Conservation (phyloP, 2,329 filamentous ascomycete species). For the Eutypa lata region DNA sequence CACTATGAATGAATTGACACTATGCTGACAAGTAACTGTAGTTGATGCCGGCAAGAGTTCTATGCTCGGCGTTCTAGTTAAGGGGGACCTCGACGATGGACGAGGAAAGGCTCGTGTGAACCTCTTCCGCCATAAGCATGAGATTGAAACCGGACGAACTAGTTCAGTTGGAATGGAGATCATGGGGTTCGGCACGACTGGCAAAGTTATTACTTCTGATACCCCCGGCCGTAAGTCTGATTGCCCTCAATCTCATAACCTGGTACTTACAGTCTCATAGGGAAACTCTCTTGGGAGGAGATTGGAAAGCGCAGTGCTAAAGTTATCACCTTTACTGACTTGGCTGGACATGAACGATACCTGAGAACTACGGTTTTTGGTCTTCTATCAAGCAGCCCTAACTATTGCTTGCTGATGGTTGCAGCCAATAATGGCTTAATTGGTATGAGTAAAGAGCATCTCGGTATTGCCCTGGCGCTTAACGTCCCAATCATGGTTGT, state of each 20-base stretch:
- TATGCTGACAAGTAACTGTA: constrained; percentile 27
- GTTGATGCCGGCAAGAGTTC: constrained; percentile 97
- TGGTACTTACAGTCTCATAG: constrained; percentile 26
- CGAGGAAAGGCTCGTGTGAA: constrained; percentile 91
- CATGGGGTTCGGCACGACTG: constrained; percentile 89
- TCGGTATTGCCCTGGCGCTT: constrained; percentile 88
- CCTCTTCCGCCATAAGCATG: constrained; percentile 95
- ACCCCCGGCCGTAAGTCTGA: constrained; percentile 70
- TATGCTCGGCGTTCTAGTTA: constrained; percentile 91
- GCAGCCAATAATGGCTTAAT: constrained; percentile 96
- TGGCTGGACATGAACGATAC: constrained; percentile 94
- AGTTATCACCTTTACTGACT: constrained; percentile 92
- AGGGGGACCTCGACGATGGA: constrained; percentile 92
- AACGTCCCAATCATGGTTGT: constrained; percentile 98
- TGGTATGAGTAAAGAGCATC: constrained; percentile 97
- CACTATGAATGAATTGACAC: background rate
- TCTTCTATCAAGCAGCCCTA: constrained; percentile 87
- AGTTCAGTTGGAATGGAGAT: constrained; percentile 99
- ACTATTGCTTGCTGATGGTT: constrained; percentile 97
- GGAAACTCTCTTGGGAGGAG: constrained; percentile 88
- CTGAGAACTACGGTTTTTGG: constrained; percentile 95
- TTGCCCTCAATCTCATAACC: too few species aligned
- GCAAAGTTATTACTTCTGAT: constrained; percentile 77
- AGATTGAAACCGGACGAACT: constrained; percentile 91
- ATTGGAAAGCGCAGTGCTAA: constrained; percentile 94